Conservation (phyloP, 2,329 filamentous ascomycete genomes). For the Trichophyton verrucosum region DNA sequence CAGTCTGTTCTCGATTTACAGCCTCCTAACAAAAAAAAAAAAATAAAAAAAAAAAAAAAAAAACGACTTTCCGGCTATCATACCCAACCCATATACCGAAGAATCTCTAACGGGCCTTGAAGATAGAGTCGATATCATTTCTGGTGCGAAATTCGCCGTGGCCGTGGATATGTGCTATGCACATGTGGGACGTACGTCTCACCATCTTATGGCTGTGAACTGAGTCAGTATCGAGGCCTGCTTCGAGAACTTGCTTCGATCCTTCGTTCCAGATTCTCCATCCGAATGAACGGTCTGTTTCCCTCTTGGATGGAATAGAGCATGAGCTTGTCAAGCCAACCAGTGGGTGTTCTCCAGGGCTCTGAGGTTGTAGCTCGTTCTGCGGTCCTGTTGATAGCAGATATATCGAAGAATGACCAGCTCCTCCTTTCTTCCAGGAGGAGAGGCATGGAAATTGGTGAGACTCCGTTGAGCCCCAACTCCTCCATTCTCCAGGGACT, state of each 20-base stretch:
- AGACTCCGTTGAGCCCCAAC: slow-evolving; percentile 16
- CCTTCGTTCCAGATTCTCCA: slow-evolving; percentile 19
- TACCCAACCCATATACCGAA: too few relatives aligned
- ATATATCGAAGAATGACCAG: slow-evolving; percentile 38
- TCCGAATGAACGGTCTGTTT: slow-evolving; percentile 46
- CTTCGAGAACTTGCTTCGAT: slow-evolving; percentile 35
- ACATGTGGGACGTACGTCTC: too few relatives aligned
- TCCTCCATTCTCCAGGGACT: background rate
- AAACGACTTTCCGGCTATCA: background rate
- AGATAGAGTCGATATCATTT: slow-evolving; percentile 42
- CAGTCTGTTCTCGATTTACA: too few relatives aligned
- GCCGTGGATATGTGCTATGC: too few relatives aligned
- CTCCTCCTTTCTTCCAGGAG: slow-evolving; percentile 41
- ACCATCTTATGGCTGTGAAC: too few relatives aligned
- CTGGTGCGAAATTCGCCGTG: too few relatives aligned
- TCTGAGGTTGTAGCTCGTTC: slow-evolving; percentile 38
- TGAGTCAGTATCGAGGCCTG: slow-evolving; percentile 18
- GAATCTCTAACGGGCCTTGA: slow-evolving; percentile 33
- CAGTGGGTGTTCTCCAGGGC: slow-evolving; percentile 33
- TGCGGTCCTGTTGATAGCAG: slow-evolving; percentile 40
- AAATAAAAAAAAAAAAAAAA: too few relatives aligned
- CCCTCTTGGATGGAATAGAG: slow-evolving; percentile 45
- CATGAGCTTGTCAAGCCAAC: slow-evolving; percentile 27
- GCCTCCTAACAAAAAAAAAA: too few relatives aligned
- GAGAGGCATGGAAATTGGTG: slow-evolving; percentile 43